Base-by-base conservation (phyloP, 2,329 filamentous ascomycete species). In the Neonectria neomacrospora region DNA sequence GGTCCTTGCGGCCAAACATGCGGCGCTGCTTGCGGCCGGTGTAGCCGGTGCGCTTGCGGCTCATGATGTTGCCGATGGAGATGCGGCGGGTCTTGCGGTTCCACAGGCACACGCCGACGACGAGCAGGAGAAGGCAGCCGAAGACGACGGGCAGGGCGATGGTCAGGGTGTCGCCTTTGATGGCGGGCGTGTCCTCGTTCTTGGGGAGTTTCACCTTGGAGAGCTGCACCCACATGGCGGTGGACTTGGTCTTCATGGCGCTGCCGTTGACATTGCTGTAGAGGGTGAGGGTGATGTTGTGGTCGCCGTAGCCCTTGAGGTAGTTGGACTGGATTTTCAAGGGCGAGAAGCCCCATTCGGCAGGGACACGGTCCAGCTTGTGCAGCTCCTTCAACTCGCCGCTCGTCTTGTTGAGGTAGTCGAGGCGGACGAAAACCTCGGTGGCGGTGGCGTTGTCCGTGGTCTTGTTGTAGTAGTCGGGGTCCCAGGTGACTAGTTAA, bases 61-160 rank as follows among this genome's bases (percentile, higher is more conserved):
- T 78, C 80, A 86, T 84, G 75, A 87, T 77, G 70, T 82, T 85
- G 56, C 83, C 85, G 50, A 88, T 71, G 5, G 77, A 76, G 63
- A 88, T 85, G 63, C 74, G 74, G 59, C 86, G 81, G n/a, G 79
- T 75, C 70, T 82, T 80, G 58, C 81, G 79, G 75, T 87, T 86
- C 80, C 82, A 87, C 80, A 90, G 57, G 78, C 84, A 81, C 76
- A 88, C 73, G 76, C 89, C 80, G 77, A 89, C 45, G 69, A 87
- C 63, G 66, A 85, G 77, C 52, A 87, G 63, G 44, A 78, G 51
- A 57, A 86, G 75, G 70, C 82, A 78, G 53, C 81, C 82, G n/a
- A 86, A 74, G 20, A 85, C 77, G 57, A 79, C 75, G 18, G 86
- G 86, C 6, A 88, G 78, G 14, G 81, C 86, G 67, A 89, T 85